Base-by-base conservation (phyloP, 148 eudicot species). In the Amaranthus hypochondriacus region DNA sequence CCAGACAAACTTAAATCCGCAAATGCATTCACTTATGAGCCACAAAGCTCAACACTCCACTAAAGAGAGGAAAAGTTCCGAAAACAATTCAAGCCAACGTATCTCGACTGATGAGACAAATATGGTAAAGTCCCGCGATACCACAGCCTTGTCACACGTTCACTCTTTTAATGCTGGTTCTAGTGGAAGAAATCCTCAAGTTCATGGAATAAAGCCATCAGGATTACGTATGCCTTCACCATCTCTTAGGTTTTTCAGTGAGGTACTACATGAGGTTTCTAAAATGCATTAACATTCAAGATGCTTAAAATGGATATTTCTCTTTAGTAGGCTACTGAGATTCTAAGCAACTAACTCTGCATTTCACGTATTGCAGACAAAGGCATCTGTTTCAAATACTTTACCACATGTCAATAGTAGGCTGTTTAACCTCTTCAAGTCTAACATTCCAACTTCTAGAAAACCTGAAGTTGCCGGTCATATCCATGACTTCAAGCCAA, bases 221-320 rank as follows among this genome's bases (percentile, higher is more conserved):
- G 92, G 97, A 62, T 84, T 95, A 86, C 83, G 96, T 64, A 90
- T 86, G 96, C 97, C 97, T 63, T 90, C 99, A 9, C 99, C 99
- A 52, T 95, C 97, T n/a, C 76, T 92, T 71, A 86, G 86, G 49
- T 95, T 88, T 79, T 95, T 95, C 76, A 78, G 89, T 56, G 92
- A 89, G 99, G 97, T 95, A 87, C 50, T 71, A 64, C 56, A 71
- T 67, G 9, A 58, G 48, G 11, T 71, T 76, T 57, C 55, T 70
- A 13, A 71, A 50, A 55, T 7, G 56, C 28, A 44, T 56, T 59
- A 15, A 5, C 49, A 15, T 56, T 54, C 8, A 43, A n/a, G 48
- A 18, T 69, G 51, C 18, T 55, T 55, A n/a, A 56, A 73, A 8
- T 57, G 52, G 4, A 14, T 9, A 28, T 58, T 56, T 43, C 42